Percentiles rank a stretch among this genome's conserved stretches.
Conservation (phyloP, 177 flowering plant genomes). For the Telopea speciosissima region DNA sequence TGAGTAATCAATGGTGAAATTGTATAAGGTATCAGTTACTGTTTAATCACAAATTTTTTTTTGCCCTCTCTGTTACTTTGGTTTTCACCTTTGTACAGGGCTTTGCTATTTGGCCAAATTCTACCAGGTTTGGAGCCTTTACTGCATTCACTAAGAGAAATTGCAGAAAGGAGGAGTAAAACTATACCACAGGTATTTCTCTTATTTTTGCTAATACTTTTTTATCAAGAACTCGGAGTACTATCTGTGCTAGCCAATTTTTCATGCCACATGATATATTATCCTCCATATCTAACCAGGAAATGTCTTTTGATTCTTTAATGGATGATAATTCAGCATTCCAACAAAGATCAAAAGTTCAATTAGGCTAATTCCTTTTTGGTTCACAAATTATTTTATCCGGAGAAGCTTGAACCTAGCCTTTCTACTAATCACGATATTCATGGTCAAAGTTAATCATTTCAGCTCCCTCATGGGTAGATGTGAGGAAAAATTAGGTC, state of each 20-base stretch:
- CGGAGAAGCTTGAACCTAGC: neutral
- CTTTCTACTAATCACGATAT: neutral
- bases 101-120: conserved; percentile 66
- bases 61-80: neutral
- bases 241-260: neutral
- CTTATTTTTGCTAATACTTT: conserved; percentile 5
- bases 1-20: neutral
- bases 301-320: no score
- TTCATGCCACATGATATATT: neutral
- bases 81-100: conserved; percentile 35
- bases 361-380: no score
- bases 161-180: conserved; percentile 61
- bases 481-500: no score
- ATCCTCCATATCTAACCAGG: neutral
- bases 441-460: no score
- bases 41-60: neutral
- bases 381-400: neutral
- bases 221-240: neutral
- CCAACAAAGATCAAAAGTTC: neutral
- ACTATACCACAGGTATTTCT: conserved; percentile 65
- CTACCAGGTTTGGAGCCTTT: conserved; percentile 80
- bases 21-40: neutral
- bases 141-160: conserved; percentile 43
- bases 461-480: no score
- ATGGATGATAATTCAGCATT: neutral